Evolutionary conservation across 1,284 basidiomycete species (phyloP).

Genomic region (Ganoderma lucidum): DNA sequence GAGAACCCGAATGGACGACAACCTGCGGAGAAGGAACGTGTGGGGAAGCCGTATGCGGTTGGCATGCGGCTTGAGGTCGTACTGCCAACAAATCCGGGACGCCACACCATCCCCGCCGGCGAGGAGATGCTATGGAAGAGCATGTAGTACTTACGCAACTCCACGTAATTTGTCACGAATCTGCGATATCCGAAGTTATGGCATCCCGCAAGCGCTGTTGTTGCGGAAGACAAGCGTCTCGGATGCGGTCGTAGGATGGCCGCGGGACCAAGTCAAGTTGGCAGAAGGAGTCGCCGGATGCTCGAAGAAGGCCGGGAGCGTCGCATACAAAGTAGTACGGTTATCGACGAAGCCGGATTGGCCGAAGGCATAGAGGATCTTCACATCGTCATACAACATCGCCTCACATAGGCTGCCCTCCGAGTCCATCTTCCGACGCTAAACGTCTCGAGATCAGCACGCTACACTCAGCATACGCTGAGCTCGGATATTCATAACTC

Average conservation of each 20-base stretch:
- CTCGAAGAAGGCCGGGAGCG: neutral
- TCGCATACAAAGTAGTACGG: neutral
- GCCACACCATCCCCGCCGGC: neutral
- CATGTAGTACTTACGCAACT: neutral
- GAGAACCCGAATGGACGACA: neutral
- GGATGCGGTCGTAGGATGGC: neutral
- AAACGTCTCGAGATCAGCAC: neutral
- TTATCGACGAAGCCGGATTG: neutral
- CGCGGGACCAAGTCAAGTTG: neutral
- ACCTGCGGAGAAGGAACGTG: neutral
- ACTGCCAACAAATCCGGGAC: neutral
- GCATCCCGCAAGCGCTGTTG: neutral
- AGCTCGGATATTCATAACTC: too few relatives aligned
- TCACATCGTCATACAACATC: neutral
- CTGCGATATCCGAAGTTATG: neutral
- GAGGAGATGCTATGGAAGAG: neutral
- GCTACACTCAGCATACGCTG: neutral
- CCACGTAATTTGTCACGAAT: constrained; percentile 1
- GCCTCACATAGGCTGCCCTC: neutral
- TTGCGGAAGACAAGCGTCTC: neutral
- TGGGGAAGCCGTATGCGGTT: neutral
- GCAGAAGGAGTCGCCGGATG: neutral
- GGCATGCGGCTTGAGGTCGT: neutral
- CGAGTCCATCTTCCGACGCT: neutral
- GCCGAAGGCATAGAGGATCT: constrained; percentile 4